Percentiles rank a stretch among this genome's conserved stretches.
Evolutionary conservation across 1,139 yeast genomes (phyloP).

Genomic region (Hansenula sp.): DNA sequence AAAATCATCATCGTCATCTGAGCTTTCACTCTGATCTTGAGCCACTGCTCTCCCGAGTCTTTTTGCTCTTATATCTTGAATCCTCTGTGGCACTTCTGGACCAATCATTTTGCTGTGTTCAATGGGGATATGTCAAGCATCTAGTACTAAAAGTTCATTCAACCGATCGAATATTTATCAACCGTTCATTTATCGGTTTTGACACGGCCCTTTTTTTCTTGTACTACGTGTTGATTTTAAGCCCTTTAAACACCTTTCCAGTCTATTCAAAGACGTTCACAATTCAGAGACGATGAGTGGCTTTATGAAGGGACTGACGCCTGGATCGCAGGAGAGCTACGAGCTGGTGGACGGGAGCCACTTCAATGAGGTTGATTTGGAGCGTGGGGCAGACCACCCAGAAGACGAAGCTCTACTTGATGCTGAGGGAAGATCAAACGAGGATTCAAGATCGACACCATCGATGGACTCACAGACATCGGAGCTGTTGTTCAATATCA

Average conservation of each 20-base stretch:
- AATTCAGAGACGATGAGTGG: neutral
- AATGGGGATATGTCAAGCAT: neutral
- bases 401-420: neutral
- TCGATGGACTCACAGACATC: neutral
- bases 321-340: neutral
- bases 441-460: conserved; percentile 2
- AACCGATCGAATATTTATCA: too few species aligned
- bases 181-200: too few species aligned
- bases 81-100: conserved; percentile 1
- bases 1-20: neutral
- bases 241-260: too few species aligned
- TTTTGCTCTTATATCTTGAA: neutral
- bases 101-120: neutral
- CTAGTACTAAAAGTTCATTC: too few species aligned
- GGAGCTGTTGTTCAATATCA: neutral
- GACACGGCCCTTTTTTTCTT: too few species aligned
- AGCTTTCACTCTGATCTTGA: neutral
- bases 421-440: conserved; percentile 3
- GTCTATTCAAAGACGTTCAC: too few species aligned
- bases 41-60: neutral
- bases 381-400: neutral
- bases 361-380: neutral
- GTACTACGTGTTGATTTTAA: too few species aligned
- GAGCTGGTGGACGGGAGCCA: conserved; percentile 1
- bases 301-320: too few species aligned